Conservation (phyloP, 75 land plant species). For the Chamaecyparis obtusa region DNA sequence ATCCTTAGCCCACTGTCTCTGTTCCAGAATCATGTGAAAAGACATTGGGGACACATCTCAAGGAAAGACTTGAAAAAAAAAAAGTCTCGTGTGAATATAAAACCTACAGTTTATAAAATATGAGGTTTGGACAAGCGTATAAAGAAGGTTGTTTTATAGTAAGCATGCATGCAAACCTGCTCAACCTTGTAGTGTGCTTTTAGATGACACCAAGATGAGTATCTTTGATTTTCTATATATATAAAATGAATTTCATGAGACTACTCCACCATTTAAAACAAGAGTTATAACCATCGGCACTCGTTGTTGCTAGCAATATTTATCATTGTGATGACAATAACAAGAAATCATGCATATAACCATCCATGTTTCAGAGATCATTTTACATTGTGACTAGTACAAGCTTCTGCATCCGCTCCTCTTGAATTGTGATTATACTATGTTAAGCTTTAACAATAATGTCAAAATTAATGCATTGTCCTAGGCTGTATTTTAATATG, state of each 20-base stretch:
- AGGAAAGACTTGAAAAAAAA: too few relatives aligned
- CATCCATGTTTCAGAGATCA: background rate
- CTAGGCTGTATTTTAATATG: background rate
- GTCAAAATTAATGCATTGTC: background rate
- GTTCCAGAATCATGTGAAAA: too few relatives aligned
- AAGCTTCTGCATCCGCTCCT: too few relatives aligned
- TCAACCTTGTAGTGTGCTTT: background rate
- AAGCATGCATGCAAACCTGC: background rate
- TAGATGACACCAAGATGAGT: background rate
- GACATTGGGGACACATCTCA: too few relatives aligned
- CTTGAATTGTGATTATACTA: too few relatives aligned
- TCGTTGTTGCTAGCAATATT: background rate
- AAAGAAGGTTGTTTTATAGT: background rate
- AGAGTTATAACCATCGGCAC: background rate
- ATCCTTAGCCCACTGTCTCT: too few relatives aligned
- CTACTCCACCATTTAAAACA: background rate
- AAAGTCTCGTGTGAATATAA: too few relatives aligned
- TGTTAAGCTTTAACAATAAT: background rate
- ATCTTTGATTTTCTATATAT: background rate
- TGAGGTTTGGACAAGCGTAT: background rate
- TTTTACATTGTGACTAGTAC: background rate
- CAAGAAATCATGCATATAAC: background rate
- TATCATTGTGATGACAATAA: background rate
- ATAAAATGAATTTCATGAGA: background rate
- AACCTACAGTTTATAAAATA: background rate